Conservation (phyloP, 371 early-diverging fungal genomes). For the Mortierella sp. region DNA sequence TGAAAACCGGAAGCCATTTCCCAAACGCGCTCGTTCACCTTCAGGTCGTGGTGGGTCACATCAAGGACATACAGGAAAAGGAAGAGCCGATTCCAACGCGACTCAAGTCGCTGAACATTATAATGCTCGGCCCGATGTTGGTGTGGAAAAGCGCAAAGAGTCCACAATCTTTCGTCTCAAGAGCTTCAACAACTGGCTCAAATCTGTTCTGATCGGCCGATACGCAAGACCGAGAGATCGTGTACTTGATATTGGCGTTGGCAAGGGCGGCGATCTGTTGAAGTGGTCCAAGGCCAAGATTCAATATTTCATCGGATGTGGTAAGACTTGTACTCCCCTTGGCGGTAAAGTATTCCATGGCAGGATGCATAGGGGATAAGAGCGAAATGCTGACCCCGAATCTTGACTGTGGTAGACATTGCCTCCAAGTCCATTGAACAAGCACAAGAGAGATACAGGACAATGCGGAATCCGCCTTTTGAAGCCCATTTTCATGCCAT, state of each 20-base stretch:
- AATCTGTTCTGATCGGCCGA: slow-evolving; percentile 85
- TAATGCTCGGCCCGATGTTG: slow-evolving; percentile 88
- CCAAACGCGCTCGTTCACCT: slow-evolving; percentile 13
- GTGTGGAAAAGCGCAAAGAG: slow-evolving; percentile 77
- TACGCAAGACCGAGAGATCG: slow-evolving; percentile 61
- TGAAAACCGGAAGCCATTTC: too few relatives aligned
- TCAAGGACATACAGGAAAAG: neutral
- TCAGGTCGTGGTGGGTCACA: neutral
- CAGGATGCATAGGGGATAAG: too few relatives aligned
- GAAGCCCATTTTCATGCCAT: slow-evolving; percentile 77
- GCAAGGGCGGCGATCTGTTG: slow-evolving; percentile 99
- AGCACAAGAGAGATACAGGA: slow-evolving; percentile 79
- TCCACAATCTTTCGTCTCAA: slow-evolving; percentile 88
- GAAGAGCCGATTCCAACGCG: neutral
- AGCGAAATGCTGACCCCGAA: too few relatives aligned
- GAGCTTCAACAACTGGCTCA: slow-evolving; percentile 97
- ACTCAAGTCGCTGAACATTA: slow-evolving; percentile 89
- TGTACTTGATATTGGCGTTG: slow-evolving; percentile 97
- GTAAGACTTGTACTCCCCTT: slow-evolving; percentile 56
- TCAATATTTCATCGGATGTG: slow-evolving; percentile 76
- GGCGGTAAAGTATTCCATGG: too few relatives aligned
- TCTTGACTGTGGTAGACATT: too few relatives aligned
- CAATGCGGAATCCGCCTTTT: slow-evolving; percentile 67
- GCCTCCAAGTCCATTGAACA: slow-evolving; percentile 93
- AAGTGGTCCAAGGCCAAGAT: slow-evolving; percentile 90